Percentiles rank a stretch among this genome's conserved stretches.
These are phyloP conservation scores for Cyclostephanos tholiformis DNA, from an alignment of 108 stramenopile species.

Conservation along the genomic window DNA sequence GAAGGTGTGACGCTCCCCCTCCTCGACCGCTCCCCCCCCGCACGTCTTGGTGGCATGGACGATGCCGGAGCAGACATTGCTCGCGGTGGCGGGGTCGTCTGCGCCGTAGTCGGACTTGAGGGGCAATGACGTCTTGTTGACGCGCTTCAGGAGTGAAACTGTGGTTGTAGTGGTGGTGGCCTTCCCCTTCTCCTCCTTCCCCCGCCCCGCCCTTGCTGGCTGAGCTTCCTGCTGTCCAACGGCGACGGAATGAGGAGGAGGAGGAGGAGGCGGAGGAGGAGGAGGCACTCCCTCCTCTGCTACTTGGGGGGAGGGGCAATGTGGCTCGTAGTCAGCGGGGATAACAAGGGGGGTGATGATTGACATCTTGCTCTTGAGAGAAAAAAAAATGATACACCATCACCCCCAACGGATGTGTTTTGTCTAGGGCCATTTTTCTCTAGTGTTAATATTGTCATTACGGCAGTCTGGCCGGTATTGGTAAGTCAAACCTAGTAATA, in stretches of 20 bases:
- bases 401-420: no score
- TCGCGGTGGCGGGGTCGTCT: background rate
- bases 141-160: background rate
- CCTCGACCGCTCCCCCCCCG: background rate
- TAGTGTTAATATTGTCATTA: no score
- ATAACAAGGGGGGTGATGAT: background rate
- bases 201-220: background rate
- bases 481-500: no score
- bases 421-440: no score
- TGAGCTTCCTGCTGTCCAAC: no score
- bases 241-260: no score
- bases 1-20: conserved; percentile 7
- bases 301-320: no score
- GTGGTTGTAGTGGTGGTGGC: background rate
- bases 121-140: background rate
- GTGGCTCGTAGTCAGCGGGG: background rate
- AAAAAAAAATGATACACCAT: no score
- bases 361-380: background rate
- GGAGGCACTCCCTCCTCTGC: background rate
- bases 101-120: background rate
- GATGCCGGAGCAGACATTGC: background rate
- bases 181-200: background rate
- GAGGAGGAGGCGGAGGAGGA: background rate
- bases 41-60: background rate
- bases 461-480: no score